Conservation (phyloP, 139 green algal species). For the Coccomyxa sp. region DNA sequence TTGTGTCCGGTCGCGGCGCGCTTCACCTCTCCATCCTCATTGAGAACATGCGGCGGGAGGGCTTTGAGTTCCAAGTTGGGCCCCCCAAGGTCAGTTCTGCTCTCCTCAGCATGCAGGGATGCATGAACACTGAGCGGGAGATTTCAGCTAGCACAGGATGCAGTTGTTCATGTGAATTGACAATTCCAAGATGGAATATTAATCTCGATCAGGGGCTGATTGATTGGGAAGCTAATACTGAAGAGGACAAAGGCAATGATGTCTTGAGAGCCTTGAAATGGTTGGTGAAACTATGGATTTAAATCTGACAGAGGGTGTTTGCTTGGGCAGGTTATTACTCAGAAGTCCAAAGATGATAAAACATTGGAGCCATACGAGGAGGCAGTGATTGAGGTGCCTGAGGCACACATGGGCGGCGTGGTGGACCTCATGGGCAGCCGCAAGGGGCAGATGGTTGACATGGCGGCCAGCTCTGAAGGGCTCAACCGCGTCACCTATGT, state of each 20-base stretch:
- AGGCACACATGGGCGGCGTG: conserved; percentile 65
- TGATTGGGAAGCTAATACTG: background rate
- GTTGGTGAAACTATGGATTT: background rate
- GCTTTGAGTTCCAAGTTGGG: conserved; percentile 87
- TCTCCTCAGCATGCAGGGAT: background rate
- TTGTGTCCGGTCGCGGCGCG: conserved; percentile 86
- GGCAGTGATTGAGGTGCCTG: conserved; percentile 83
- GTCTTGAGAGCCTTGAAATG: background rate
- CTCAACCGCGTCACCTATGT: conserved; percentile 73
- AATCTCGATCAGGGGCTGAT: background rate
- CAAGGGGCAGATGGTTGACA: conserved; percentile 93
- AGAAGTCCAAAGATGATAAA: conserved; percentile 56
- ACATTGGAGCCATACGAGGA: conserved; percentile 93
- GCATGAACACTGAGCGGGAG: background rate
- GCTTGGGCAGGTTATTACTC: conserved; percentile 77
- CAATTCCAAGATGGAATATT: background rate
- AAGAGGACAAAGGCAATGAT: background rate
- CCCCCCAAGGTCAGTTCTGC: conserved; percentile 62
- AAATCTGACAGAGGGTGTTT: background rate
- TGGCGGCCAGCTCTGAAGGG: conserved; percentile 44
- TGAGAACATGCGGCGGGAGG: conserved; percentile 92
- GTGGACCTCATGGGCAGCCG: conserved; percentile 90
- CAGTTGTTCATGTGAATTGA: background rate
- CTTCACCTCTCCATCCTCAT: conserved; percentile 95
- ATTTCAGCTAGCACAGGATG: background rate